A percentile compares a stretch with the other conserved stretches of the same genome.
Evolutionary conservation across 2,329 filamentous ascomycete species (phyloP).

Genomic region (Xylariaceae sp.): DNA sequence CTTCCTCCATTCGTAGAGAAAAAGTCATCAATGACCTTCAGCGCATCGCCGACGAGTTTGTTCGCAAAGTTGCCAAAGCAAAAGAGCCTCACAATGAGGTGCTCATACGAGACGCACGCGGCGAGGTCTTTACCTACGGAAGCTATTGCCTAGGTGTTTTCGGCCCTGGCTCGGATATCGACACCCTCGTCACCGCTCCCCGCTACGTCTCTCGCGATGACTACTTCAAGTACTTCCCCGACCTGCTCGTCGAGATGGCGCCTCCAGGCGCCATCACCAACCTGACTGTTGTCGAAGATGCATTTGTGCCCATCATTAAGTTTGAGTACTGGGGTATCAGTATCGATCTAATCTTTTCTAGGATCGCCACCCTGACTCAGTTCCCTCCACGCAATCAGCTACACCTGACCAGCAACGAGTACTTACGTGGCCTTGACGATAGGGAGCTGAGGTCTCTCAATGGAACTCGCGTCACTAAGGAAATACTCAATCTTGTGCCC

Average conservation of each 20-base stretch:
- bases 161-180: slow-evolving; percentile 94
- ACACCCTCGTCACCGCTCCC: slow-evolving; percentile 88
- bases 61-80: slow-evolving; percentile 70
- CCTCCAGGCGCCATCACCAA: slow-evolving; percentile 77
- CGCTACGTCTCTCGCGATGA: slow-evolving; percentile 85
- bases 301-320: slow-evolving; percentile 96
- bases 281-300: slow-evolving; percentile 79
- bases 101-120: slow-evolving; percentile 77
- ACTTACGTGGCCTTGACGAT: slow-evolving; percentile 83
- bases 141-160: slow-evolving; percentile 93
- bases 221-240: slow-evolving; percentile 88
- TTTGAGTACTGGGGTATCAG: slow-evolving; percentile 87
- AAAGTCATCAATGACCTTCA: slow-evolving; percentile 73
- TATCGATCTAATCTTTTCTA: slow-evolving; percentile 88
- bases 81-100: slow-evolving; percentile 69
- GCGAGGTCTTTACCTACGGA: slow-evolving; percentile 92
- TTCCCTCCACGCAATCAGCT: slow-evolving; percentile 65
- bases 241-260: slow-evolving; percentile 70
- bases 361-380: slow-evolving; percentile 65
- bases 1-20: slow-evolving; percentile 46
- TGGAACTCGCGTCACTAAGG: slow-evolving; percentile 88
- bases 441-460: slow-evolving; percentile 85
- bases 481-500: slow-evolving; percentile 84
- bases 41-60: slow-evolving; percentile 77
- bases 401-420: slow-evolving; percentile 74